Base-by-base conservation (phyloP, 2,329 filamentous ascomycete genomes). In the Ophiostoma perfectum region DNA sequence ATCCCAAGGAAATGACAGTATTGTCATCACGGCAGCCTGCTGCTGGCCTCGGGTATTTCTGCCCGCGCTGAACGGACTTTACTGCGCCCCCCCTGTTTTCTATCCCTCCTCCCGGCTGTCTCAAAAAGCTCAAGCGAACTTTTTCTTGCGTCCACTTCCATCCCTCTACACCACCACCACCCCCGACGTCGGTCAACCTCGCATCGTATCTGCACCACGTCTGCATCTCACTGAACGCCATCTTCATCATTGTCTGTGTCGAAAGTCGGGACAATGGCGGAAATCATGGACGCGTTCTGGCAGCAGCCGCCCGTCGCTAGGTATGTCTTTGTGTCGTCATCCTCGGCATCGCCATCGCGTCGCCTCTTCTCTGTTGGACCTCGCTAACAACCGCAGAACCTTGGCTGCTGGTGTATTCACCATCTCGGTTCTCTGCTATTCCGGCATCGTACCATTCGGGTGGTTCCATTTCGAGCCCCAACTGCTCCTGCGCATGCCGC, bases 381-480 rank as follows among this genome's bases (percentile, higher is more conserved):
- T 44, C 27, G 38, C 27, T 60, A 60, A 60, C 55, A 16, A 14
- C 9, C 27, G 2, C 14, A 92, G 90, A 81, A 90, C 88, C 68
- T 79, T 92, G 71, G 86, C 89, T 74, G 86, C 86, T 68, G 81
- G 84, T 66, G 84, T 89, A 66, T 83, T 92, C 72, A 76, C 83
- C 52, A 81, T 87, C 70, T 92, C 90, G 42, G 78, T 87, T 60
- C 78, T 85, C 49, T 83, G 86, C 68, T 83, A 90, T 76, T 81
- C 85, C 47, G 80, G 83, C 55, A 74, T 91, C 55, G 70, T 91
- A 67, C 80, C 78, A 67, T 76, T 78, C 11, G 75, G 76, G 65
- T 81, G 82, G 75, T 79, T 90, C 71, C 74, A 86, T 69, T 91
- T 88, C 77, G 77, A 83, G 69, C 78, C 78, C 39, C 77, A 80